Evolutionary conservation across 805 yeast genomes (phyloP), one percentile per base, ranked within the genome.

Genomic region (Komagataella pseudopastoris): DNA sequence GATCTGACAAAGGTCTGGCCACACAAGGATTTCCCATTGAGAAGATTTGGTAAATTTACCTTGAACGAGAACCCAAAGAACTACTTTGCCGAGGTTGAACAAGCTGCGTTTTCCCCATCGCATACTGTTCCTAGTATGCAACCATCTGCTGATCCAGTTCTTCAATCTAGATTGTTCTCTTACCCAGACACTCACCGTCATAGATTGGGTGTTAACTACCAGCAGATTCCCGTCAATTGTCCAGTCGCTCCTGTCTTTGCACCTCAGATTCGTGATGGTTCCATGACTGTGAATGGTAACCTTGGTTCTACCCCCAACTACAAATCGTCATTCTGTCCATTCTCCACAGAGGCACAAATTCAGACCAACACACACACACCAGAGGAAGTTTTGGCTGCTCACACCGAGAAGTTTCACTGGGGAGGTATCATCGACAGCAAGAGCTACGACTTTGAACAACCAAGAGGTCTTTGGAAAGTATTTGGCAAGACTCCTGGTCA

Each of bases 1-100:
- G 96, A 88, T 69, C 75, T 88, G 66, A 88, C 96, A 56, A 89
- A 89, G 72, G 85, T 86, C 52, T 88, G 96, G 96, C 88, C 96
- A 43, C 95, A 88, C 64, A 71, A 70, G 59, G 83, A 88, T 52
- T 88, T 80, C 75, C 96, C 96, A 62, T 69, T 88, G 71, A 80
- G 96, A 67, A 81, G 81, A 66, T 83, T 88, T 63, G 96, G 96
- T 65, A 82, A 81, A 65, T 71, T 88, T 57, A 80, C 79, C 1
- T 69, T 88, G 65, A 84, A 88, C 67, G 87, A 85, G 69, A 88
- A 88, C 70, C 93, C 96, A 54, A 71, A 77, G 67, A 88, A 88
- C 68, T 88, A 81, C 69, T 88, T 87, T 65, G 95, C 95, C 49
- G 95, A 86, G 65, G 77, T 85, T 52, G 95, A 86, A 66, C 93